Conservation (phyloP, 768 basidiomycete genomes). For the Rubroboletus satanas region DNA sequence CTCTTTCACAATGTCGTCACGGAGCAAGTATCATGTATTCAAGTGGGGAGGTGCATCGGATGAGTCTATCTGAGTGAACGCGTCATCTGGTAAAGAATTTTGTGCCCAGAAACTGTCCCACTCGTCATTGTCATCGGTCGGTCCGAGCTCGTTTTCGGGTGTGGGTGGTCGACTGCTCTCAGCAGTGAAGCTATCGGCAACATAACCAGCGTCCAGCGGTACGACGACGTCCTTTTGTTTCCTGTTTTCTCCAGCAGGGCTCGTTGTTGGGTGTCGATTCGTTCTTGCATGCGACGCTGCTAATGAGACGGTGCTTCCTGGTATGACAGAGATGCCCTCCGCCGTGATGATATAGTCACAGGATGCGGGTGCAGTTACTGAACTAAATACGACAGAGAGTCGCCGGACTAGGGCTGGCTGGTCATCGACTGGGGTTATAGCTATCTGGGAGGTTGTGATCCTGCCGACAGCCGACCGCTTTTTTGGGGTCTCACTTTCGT, state of each 20-base stretch:
- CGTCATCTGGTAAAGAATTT: slow-evolving; percentile 40
- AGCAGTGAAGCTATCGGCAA: slow-evolving; percentile 24
- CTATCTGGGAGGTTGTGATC: not conserved
- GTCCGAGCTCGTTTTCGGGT: slow-evolving; percentile 27
- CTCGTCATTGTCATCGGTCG: slow-evolving; percentile 34
- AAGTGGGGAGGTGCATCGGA: not conserved
- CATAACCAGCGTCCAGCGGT: slow-evolving; percentile 36
- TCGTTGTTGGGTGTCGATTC: slow-evolving; percentile 10
- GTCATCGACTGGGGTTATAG: slow-evolving; percentile 31
- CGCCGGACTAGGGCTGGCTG: slow-evolving; percentile 59
- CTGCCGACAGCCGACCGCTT: slow-evolving; percentile 22
- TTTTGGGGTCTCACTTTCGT: slow-evolving; percentile 31
- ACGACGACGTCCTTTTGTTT: slow-evolving; percentile 23
- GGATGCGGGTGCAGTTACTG: slow-evolving; percentile 50
- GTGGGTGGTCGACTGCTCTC: slow-evolving; percentile 13
- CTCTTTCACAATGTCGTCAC: not conserved
- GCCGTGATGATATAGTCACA: slow-evolving; percentile 73
- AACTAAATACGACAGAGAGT: slow-evolving; percentile 75
- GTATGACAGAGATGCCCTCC: slow-evolving; percentile 47
- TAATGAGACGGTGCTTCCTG: slow-evolving; percentile 20
- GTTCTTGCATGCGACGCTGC: not conserved
- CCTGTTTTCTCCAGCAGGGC: not conserved
- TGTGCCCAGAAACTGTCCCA: slow-evolving; percentile 48
- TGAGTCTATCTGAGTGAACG: slow-evolving; percentile 24
- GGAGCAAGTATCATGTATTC: slow-evolving; percentile 12